These are phyloP conservation scores for Colletotrichum salicis DNA, from an alignment of 2,329 filamentous ascomycete genomes.

Conservation along the genomic window DNA sequence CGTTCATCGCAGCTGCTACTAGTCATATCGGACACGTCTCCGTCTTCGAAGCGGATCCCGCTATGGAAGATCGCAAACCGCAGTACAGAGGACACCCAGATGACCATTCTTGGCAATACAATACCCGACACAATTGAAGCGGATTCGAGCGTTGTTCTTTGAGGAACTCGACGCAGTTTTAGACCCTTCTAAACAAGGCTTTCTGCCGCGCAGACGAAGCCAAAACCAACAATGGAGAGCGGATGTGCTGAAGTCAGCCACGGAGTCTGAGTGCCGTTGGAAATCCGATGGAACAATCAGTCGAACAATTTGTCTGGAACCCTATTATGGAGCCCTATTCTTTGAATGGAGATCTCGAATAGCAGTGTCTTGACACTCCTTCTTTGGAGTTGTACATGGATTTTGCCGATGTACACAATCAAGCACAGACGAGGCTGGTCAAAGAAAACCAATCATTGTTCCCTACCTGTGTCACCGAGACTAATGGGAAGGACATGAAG, in stretches of 20 bases:
- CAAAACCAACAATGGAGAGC: background rate
- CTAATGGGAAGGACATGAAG: background rate
- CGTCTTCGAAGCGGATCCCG: slow-evolving; percentile 9
- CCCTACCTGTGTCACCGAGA: background rate
- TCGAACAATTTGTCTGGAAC: too few species aligned
- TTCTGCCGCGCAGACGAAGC: background rate
- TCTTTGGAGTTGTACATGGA: background rate
- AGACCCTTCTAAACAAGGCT: background rate
- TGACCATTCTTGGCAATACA: background rate
- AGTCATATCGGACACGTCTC: background rate
- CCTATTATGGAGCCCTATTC: too few species aligned
- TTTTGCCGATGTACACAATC: background rate
- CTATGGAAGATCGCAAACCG: slow-evolving; percentile 8
- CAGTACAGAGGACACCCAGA: background rate
- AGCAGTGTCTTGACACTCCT: background rate
- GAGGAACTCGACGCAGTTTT: background rate
- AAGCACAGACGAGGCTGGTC: background rate
- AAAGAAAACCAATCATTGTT: background rate
- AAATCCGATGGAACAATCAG: background rate
- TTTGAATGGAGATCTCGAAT: background rate
- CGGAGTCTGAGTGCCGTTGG: background rate
- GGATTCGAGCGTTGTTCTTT: background rate
- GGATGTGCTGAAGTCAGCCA: background rate
- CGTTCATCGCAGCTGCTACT: background rate
- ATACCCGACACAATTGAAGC: background rate